Conservation (phyloP, 2,329 filamentous ascomycete genomes). For the Stemphylium lycopersici region DNA sequence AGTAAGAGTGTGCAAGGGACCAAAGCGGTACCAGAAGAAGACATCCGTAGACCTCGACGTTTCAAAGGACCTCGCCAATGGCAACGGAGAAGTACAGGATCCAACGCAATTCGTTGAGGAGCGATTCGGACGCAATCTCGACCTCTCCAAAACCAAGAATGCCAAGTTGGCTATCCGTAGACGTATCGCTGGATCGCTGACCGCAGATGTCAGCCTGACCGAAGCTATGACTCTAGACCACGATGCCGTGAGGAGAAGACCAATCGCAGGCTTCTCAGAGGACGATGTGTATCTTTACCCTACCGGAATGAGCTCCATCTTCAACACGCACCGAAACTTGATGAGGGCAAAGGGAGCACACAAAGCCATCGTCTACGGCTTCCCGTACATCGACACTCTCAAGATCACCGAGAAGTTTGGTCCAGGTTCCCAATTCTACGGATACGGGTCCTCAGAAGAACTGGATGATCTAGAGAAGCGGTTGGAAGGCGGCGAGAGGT, state of each 20-base stretch:
- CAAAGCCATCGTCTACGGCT: conserved; percentile 90
- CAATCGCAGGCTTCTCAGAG: conserved; percentile 71
- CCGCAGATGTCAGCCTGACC: conserved; percentile 70
- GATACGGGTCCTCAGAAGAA: conserved; percentile 75
- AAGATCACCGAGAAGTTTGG: conserved; percentile 96
- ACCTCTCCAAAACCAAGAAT: conserved; percentile 76
- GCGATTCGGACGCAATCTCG: conserved; percentile 89
- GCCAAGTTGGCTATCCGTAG: conserved; percentile 85
- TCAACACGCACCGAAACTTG: conserved; percentile 79
- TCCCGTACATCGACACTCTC: conserved; percentile 94
- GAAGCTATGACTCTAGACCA: conserved; percentile 63
- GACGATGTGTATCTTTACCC: conserved; percentile 90
- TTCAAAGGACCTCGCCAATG: conserved; percentile 21
- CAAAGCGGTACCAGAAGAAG: conserved; percentile 76
- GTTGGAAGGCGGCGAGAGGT: conserved; percentile 74
- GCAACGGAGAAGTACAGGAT: conserved; percentile 63
- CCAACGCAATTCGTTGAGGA: conserved; percentile 87
- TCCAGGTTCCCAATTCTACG: conserved; percentile 86
- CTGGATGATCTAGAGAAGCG: conserved; percentile 81
- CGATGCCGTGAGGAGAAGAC: conserved; percentile 44
- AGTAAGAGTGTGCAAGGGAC: conserved; percentile 67
- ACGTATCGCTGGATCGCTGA: conserved; percentile 86
- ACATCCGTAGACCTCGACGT: conserved; percentile 57
- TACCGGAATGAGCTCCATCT: conserved; percentile 94
- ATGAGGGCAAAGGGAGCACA: conserved; percentile 66